Evolutionary conservation across 257 asterid genomes (phyloP).

Genomic region (Petrea volubilis): DNA sequence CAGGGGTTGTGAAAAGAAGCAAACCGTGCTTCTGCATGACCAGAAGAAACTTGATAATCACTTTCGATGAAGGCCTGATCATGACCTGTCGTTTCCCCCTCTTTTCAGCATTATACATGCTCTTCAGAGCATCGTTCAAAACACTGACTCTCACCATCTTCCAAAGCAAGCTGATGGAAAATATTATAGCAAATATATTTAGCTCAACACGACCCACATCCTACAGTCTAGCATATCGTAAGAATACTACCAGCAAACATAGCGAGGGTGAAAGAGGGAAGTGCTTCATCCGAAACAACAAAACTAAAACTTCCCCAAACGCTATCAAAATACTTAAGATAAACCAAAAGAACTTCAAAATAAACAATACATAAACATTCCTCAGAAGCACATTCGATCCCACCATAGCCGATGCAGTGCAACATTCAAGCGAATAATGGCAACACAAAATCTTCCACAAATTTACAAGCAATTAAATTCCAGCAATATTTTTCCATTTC

Average conservation of each 20-base stretch:
- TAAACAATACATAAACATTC: no score
- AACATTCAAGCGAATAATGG: no score
- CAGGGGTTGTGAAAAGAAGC: not conserved
- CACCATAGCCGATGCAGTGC: no score
- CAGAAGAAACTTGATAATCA: slow-evolving; percentile 43
- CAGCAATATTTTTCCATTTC: no score
- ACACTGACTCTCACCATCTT: slow-evolving; percentile 43
- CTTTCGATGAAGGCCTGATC: slow-evolving; percentile 47
- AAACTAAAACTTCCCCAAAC: not conserved
- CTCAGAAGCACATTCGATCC: no score
- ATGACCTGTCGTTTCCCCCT: slow-evolving; percentile 41
- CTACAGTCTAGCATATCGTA: not conserved
- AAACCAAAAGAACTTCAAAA: no score
- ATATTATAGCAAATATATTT: not conserved
- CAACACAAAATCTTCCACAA: no score
- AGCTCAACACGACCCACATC: not conserved
- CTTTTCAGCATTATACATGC: slow-evolving; percentile 46
- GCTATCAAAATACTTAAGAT: not conserved
- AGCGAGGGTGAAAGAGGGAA: not conserved
- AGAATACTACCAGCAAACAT: not conserved
- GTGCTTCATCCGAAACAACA: not conserved
- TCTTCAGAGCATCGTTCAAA: slow-evolving; percentile 44
- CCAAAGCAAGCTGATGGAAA: not conserved
- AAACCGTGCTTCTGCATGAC: slow-evolving; percentile 51
- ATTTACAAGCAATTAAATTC: no score